A percentile compares a stretch with the other conserved stretches of the same genome.
These are phyloP conservation scores for Parathielavia hyrcaniae DNA, from an alignment of 495 filamentous ascomycete genomes.

Conservation along the genomic window DNA sequence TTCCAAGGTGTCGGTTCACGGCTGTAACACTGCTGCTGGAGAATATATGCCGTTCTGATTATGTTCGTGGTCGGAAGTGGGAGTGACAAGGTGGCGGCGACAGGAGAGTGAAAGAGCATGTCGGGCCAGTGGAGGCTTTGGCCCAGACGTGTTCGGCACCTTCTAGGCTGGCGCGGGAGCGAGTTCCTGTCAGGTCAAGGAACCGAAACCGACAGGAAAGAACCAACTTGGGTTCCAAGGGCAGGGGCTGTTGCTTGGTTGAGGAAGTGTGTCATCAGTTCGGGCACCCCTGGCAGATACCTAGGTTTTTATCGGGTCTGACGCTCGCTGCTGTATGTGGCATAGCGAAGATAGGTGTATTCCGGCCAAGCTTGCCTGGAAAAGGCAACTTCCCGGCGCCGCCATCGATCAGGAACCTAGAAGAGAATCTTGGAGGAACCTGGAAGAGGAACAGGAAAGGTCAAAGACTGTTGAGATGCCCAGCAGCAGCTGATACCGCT, in stretches of 20 bases:
- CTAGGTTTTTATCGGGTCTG: not conserved
- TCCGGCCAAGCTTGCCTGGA: slow-evolving; percentile 27
- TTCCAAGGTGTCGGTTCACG: not conserved
- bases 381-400: slow-evolving; percentile 22
- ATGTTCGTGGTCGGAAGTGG: not conserved
- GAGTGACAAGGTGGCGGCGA: not conserved
- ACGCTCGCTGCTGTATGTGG: not conserved
- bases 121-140: slow-evolving; percentile 5
- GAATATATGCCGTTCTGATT: not conserved
- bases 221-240: too few relatives aligned
- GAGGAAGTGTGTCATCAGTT: slow-evolving; percentile 7
- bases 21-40: slow-evolving; percentile 10
- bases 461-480: not conserved
- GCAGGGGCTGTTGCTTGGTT: slow-evolving; percentile 13
- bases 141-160: not conserved
- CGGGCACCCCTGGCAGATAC: not conserved
- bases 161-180: too few relatives aligned
- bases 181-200: too few relatives aligned
- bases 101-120: not conserved
- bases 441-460: not conserved
- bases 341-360: not conserved
- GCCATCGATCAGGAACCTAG: slow-evolving; percentile 17
- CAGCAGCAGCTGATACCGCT: not conserved
- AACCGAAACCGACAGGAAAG: too few relatives aligned
- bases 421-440: slow-evolving; percentile 3